Evolutionary conservation across 306 rosid species (phyloP).

Genomic region (Sicyos edulis): DNA sequence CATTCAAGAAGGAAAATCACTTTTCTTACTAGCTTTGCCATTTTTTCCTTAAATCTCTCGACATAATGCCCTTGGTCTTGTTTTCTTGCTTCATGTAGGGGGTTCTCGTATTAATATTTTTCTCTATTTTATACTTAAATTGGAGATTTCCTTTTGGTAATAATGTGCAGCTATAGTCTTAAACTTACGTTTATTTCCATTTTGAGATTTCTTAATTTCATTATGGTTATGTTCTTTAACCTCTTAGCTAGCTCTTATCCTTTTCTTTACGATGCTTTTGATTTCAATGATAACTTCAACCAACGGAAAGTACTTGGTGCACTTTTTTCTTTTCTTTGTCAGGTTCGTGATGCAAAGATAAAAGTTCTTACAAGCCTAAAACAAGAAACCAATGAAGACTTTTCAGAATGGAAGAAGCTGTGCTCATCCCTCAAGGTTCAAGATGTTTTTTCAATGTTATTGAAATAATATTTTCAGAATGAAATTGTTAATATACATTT

Average conservation of each 20-base stretch:
- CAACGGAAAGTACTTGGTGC: neutral
- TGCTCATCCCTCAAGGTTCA: slow-evolving; percentile 65
- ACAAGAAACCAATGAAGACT: slow-evolving; percentile 63
- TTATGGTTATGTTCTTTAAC: neutral
- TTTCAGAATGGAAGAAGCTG: slow-evolving; percentile 66
- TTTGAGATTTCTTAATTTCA: neutral
- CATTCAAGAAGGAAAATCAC: neutral
- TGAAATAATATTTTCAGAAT: neutral
- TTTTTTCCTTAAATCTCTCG: neutral
- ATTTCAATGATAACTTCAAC: neutral
- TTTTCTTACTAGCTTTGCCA: neutral
- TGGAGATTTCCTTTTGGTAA: neutral
- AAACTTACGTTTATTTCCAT: neutral
- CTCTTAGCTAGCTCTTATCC: neutral
- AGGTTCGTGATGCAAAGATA: slow-evolving; percentile 86
- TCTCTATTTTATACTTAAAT: neutral
- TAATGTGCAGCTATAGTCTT: neutral
- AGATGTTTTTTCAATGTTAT: slow-evolving; percentile 11
- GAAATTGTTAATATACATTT: neutral
- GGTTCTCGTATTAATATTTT: neutral
- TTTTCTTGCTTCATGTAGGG: neutral
- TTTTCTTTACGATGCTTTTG: neutral
- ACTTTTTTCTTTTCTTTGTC: slow-evolving; percentile 21
- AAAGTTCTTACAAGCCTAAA: slow-evolving; percentile 69
- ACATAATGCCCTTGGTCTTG: neutral